phyloP scores from a whole-genome alignment of 2,329 filamentous ascomycete species.

The Claviceps quebecensis region DNA sequence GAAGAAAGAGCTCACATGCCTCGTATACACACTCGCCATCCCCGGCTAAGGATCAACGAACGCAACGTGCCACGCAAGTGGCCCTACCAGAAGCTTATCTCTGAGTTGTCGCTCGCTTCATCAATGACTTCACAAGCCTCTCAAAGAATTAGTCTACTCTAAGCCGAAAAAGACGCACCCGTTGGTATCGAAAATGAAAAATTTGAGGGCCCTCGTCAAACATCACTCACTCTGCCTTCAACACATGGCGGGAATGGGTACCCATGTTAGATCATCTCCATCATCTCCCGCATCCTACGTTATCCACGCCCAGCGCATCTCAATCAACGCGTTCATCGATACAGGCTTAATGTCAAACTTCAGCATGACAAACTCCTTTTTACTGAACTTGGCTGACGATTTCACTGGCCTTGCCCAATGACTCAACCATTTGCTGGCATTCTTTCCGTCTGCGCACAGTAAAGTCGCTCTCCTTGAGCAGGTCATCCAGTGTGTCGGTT shows the following conservation, averaged over 20 bases:
- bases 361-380: conserved; percentile 2
- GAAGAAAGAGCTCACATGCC: too few species aligned
- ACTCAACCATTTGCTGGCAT: conserved; percentile 98
- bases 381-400: conserved; percentile 76
- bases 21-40: too few species aligned
- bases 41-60: too few species aligned
- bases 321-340: background rate
- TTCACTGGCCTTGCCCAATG: conserved; percentile 74
- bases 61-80: background rate
- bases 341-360: background rate
- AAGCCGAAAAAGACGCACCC: conserved; percentile 15
- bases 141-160: conserved; percentile 22
- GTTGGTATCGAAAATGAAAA: conserved; percentile 24
- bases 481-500: conserved; percentile 74
- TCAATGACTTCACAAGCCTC: background rate
- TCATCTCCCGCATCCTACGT: background rate
- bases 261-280: background rate
- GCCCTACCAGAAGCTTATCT: background rate
- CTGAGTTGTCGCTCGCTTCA: background rate
- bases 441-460: conserved; percentile 90
- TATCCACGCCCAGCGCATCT: background rate
- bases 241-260: background rate
- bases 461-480: conserved; percentile 97
- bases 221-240: background rate
- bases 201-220: background rate